These are phyloP conservation scores for Colletotrichum siamense DNA, from an alignment of 2,329 filamentous ascomycete species.

Conservation along the genomic window DNA sequence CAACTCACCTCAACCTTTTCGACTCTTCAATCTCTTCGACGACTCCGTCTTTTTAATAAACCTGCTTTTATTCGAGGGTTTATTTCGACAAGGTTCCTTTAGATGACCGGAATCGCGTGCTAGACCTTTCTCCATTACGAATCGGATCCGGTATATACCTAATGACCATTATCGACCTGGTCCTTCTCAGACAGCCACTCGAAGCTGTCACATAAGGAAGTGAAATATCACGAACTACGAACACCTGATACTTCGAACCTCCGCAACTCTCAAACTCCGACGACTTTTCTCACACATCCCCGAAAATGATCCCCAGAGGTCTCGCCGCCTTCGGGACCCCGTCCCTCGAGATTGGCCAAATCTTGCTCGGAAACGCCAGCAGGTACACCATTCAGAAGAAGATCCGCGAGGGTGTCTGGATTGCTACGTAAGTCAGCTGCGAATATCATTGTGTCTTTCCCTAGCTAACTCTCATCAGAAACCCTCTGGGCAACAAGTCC, in stretches of 20 bases:
- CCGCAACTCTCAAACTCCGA: neutral
- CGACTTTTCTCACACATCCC: neutral
- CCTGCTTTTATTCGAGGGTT: neutral
- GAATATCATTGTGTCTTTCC: neutral
- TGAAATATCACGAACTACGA: neutral
- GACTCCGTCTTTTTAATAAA: neutral
- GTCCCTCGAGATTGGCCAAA: constrained; percentile 20
- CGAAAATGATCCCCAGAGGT: constrained; percentile 16
- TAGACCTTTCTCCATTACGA: constrained; percentile 5
- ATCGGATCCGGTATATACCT: neutral
- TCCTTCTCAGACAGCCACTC: constrained; percentile 17
- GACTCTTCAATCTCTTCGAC: neutral
- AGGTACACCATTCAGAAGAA: constrained; percentile 23
- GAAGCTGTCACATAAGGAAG: constrained; percentile 12
- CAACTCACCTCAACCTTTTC: neutral
- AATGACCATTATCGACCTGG: constrained; percentile 18
- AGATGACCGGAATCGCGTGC: constrained; percentile 7
- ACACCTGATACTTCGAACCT: neutral
- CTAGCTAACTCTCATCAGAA: neutral
- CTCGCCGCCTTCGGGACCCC: constrained; percentile 15
- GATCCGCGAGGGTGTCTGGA: constrained; percentile 21
- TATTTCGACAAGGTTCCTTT: neutral
- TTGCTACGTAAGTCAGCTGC: neutral
- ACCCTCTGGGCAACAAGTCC: constrained; percentile 18
- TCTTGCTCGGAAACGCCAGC: constrained; percentile 17